phyloP scores from a whole-genome alignment of 2,329 filamentous ascomycete species.

The Colletotrichum sp. region DNA sequence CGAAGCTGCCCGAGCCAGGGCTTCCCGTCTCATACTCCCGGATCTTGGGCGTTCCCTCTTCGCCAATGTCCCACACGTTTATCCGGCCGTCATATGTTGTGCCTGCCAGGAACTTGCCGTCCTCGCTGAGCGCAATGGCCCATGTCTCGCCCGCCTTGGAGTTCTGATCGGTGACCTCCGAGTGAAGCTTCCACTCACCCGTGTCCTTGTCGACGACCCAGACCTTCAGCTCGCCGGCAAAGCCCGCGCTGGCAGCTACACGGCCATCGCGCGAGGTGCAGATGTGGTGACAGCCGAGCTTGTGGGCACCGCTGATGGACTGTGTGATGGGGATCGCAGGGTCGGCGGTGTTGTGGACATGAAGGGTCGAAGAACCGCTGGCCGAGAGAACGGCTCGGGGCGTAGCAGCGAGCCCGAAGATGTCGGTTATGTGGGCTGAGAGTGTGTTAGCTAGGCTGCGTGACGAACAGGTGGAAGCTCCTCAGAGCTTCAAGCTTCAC shows the following conservation, averaged over 20 bases:
- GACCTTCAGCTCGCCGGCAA: constrained; percentile 85
- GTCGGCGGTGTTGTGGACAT: constrained; percentile 76
- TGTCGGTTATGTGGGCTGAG: constrained; percentile 80
- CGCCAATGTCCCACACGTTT: constrained; percentile 81
- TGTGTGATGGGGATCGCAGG: constrained; percentile 79
- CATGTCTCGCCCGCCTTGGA: constrained; percentile 77
- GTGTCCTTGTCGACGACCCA: constrained; percentile 70
- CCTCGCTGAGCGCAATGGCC: constrained; percentile 84
- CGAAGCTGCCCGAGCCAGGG: constrained; percentile 82
- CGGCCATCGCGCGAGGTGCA: constrained; percentile 72
- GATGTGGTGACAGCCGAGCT: constrained; percentile 90
- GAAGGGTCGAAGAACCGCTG: constrained; percentile 83
- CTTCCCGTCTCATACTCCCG: constrained; percentile 81
- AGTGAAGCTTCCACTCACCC: constrained; percentile 57
- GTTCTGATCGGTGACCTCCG: constrained; percentile 46
- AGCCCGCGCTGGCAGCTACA: constrained; percentile 82
- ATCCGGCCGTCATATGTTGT: constrained; percentile 88
- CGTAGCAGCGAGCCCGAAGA: constrained; percentile 84
- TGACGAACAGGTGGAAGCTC: not conserved
- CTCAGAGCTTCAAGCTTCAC: not conserved
- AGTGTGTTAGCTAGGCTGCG: not conserved
- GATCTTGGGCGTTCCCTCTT: constrained; percentile 66
- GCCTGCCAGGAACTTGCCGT: constrained; percentile 84
- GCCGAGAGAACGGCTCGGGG: constrained; percentile 77
- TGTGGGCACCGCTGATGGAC: constrained; percentile 80